Evolutionary conservation across 257 asterid species (phyloP).

Genomic region (Solanum sparsipilum): DNA sequence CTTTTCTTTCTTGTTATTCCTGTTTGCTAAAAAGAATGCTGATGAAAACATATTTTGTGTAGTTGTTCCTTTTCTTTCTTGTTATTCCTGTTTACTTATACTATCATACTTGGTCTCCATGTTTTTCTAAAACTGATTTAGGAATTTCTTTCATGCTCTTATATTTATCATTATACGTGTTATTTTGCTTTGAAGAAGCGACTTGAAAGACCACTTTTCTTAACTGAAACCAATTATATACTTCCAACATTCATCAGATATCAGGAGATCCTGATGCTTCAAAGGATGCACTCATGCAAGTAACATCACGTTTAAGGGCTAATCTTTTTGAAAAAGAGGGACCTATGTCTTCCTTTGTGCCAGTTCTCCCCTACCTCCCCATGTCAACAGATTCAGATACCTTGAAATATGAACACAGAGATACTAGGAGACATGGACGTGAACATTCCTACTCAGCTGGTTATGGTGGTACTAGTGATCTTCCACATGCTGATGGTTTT

Average conservation of each 20-base stretch:
- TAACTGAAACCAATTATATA: not conserved
- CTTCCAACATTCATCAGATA: constrained; percentile 2
- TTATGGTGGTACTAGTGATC: constrained; percentile 11
- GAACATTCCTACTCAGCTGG: constrained; percentile 14
- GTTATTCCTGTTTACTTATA: not conserved
- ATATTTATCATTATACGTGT: not conserved
- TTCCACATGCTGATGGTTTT: constrained; percentile 11
- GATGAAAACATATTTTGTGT: not conserved
- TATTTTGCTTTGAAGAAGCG: not conserved
- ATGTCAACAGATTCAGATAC: constrained; percentile 8
- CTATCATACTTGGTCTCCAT: not conserved
- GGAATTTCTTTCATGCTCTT: not conserved
- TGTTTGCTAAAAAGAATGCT: not conserved
- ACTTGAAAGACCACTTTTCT: not conserved
- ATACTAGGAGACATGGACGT: constrained; percentile 9
- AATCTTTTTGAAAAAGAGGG: constrained; percentile 21
- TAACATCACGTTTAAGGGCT: constrained; percentile 19
- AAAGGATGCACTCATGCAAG: constrained; percentile 21
- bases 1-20: not conserved
- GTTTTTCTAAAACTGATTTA: not conserved
- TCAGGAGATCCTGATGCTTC: constrained; percentile 11
- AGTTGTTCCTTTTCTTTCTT: not conserved
- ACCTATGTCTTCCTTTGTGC: constrained; percentile 10
- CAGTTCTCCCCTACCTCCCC: constrained; percentile 15
- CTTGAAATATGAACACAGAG: constrained; percentile 5